phyloP scores from a whole-genome alignment of 306 rosid genomes.

The Biancaea sappan region DNA sequence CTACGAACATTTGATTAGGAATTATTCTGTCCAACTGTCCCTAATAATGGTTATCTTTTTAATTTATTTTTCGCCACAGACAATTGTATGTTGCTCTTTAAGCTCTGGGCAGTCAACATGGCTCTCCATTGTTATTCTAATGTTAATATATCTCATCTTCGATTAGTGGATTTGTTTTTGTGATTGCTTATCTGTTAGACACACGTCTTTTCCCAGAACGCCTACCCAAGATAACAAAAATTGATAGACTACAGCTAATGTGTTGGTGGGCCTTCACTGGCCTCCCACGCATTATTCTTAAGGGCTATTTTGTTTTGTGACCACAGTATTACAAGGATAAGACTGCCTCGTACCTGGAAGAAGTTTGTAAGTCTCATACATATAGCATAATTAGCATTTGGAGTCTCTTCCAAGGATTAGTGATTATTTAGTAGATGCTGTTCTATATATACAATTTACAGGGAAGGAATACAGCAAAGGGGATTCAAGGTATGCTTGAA shows the following conservation, averaged over 20 bases:
- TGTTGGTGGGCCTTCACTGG: slow-evolving; percentile 96
- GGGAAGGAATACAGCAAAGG: no score
- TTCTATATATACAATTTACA: slow-evolving; percentile 6
- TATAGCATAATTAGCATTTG: no score
- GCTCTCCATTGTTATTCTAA: not conserved
- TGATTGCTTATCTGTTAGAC: slow-evolving; percentile 14
- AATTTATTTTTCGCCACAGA: not conserved
- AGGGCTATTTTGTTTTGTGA: slow-evolving; percentile 77
- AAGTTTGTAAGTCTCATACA: no score
- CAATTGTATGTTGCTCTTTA: slow-evolving; percentile 11
- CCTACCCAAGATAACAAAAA: slow-evolving; percentile 50
- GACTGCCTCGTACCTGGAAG: no score
- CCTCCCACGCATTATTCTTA: slow-evolving; percentile 70
- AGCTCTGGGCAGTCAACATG: not conserved
- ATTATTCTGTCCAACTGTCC: not conserved
- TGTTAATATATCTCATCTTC: not conserved
- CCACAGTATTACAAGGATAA: slow-evolving; percentile 82
- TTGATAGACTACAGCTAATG: slow-evolving; percentile 76
- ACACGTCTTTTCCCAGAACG: slow-evolving; percentile 48
- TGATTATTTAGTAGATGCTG: no score
- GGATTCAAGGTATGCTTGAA: no score
- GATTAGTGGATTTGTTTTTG: not conserved
- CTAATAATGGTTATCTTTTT: not conserved
- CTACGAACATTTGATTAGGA: not conserved
- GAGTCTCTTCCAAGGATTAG: no score